Percentiles rank a stretch among this genome's conserved stretches.
Evolutionary conservation across 139 green algal species (phyloP).

Genomic region (Tetraselmis chui): DNA sequence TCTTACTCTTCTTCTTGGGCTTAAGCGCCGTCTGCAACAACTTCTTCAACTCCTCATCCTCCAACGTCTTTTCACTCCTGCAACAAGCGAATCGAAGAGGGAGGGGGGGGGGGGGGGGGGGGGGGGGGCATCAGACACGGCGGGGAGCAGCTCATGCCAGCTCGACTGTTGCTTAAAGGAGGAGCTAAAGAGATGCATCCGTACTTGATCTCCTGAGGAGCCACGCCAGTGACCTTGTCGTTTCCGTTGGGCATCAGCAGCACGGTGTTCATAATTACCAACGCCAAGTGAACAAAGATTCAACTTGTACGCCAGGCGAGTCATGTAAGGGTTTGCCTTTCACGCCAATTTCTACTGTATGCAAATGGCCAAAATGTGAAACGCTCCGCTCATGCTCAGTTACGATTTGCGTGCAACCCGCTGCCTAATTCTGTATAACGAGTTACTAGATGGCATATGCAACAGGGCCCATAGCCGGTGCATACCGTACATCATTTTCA

Average conservation of each 20-base stretch:
- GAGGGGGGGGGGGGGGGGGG: too few species aligned
- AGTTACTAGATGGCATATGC: too few species aligned
- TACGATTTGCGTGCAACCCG: too few species aligned
- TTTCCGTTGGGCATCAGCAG: slow-evolving; percentile 93
- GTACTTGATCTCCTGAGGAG: slow-evolving; percentile 63
- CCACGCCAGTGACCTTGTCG: slow-evolving; percentile 65
- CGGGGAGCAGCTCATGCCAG: slow-evolving; percentile 44
- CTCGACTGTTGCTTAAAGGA: slow-evolving; percentile 53
- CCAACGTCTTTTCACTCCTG: slow-evolving; percentile 31
- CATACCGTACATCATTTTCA: too few species aligned
- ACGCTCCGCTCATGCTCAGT: too few species aligned
- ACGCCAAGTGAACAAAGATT: too few species aligned
- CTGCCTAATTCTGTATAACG: too few species aligned
- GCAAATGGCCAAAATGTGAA: too few species aligned
- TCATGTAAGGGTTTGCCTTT: too few species aligned
- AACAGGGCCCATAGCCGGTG: too few species aligned
- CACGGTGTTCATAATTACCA: slow-evolving; percentile 95
- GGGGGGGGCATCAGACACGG: not conserved
- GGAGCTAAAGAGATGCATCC: slow-evolving; percentile 18
- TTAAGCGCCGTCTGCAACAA: slow-evolving; percentile 32
- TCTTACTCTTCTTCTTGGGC: slow-evolving; percentile 59
- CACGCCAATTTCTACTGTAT: too few species aligned
- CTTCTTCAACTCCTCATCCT: slow-evolving; percentile 41
- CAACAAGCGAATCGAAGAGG: not conserved
- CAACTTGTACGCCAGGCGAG: too few species aligned